Conservation (phyloP, 345 rosid genomes). For the Citrus maxima region DNA sequence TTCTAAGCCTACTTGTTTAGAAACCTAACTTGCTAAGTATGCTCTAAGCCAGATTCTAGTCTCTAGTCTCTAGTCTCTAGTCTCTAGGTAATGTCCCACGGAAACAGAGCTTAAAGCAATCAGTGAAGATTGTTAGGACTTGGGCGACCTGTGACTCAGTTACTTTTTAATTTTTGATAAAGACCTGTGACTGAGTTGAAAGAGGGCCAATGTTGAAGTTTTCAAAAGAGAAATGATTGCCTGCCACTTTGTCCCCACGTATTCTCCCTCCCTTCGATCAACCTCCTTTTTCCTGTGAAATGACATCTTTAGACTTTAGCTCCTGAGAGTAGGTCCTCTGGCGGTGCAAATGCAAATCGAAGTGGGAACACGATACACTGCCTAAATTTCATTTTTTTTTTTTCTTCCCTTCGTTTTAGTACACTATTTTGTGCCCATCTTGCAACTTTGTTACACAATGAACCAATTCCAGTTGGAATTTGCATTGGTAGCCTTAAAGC, state of each 20-base stretch:
- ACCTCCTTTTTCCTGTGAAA: background rate
- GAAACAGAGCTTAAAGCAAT: background rate
- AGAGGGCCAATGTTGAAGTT: background rate
- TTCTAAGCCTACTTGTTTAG: background rate
- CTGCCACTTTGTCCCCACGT: background rate
- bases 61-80: background rate
- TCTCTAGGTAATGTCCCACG: background rate
- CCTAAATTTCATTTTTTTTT: background rate
- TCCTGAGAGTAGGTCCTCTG: background rate
- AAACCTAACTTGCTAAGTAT: too few relatives aligned
- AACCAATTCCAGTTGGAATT: background rate
- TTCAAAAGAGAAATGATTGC: conserved; percentile 10
- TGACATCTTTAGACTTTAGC: conserved; percentile 3
- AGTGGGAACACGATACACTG: background rate
- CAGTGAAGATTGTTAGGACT: background rate
- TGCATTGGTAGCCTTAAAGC: background rate
- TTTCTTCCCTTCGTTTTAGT: background rate
- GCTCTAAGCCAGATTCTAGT: background rate
- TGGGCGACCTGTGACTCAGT: too few relatives aligned
- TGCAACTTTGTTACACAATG: background rate
- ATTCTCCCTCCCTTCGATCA: background rate
- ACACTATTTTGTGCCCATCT: background rate
- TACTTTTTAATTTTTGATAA: too few relatives aligned
- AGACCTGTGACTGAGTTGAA: background rate
- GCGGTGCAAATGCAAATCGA: background rate